These are phyloP conservation scores for Eucalyptus cloeziana DNA, from an alignment of 345 rosid species.

Conservation along the genomic window DNA sequence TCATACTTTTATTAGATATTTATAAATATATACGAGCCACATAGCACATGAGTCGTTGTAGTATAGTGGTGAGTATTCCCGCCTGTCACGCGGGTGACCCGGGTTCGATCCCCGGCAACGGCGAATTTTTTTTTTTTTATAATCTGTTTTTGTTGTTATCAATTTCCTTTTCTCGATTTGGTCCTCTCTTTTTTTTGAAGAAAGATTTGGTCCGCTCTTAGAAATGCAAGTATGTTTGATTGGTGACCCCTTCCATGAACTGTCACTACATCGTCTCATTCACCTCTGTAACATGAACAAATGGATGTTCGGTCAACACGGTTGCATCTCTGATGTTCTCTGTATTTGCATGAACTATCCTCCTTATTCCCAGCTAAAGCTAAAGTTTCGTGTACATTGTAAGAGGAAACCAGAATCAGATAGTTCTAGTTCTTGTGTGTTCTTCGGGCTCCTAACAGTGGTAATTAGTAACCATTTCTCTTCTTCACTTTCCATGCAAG, in stretches of 20 bases:
- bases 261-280: not conserved
- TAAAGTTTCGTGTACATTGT: not conserved
- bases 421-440: not conserved
- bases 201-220: not conserved
- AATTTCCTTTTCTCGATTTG: not conserved
- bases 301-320: not conserved
- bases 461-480: not conserved
- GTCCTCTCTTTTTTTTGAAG: too few species aligned
- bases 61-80: constrained; percentile 92
- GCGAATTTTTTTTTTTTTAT: not conserved
- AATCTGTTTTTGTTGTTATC: too few species aligned
- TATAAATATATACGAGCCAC: fast-evolving
- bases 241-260: not conserved
- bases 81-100: constrained; percentile 96
- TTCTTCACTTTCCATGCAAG: not conserved
- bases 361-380: not conserved
- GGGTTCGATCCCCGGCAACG: constrained; percentile 86
- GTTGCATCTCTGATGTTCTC: not conserved
- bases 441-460: not conserved
- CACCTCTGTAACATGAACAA: not conserved
- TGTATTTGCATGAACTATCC: not conserved
- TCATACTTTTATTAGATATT: too few species aligned
- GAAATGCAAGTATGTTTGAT: not conserved
- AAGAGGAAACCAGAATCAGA: not conserved
- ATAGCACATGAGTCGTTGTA: constrained; percentile 24